These are phyloP conservation scores for Apiospora marii DNA, from an alignment of 2,329 filamentous ascomycete species.

Conservation along the genomic window DNA sequence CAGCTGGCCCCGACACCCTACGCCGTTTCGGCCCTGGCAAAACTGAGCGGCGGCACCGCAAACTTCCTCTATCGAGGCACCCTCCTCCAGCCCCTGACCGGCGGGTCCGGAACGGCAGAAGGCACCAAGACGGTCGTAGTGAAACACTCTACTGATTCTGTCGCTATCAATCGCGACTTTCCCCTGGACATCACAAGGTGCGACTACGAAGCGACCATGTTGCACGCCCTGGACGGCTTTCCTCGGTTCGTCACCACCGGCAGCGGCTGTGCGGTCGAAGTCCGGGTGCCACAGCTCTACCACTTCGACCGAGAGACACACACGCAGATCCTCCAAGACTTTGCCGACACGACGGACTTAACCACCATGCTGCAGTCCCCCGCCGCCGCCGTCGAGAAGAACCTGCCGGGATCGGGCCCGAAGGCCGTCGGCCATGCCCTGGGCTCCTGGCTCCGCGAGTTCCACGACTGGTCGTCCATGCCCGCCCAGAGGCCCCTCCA, in stretches of 20 bases:
- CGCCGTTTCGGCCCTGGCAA: conserved; percentile 44
- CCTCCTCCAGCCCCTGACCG: conserved; percentile 38
- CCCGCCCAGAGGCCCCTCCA: conserved; percentile 33
- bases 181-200: conserved; percentile 46
- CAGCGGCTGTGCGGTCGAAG: conserved; percentile 28
- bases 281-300: conserved; percentile 45
- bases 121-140: conserved; percentile 42
- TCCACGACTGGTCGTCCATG: conserved; percentile 45
- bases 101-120: background rate
- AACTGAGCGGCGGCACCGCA: conserved; percentile 48
- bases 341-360: conserved; percentile 43
- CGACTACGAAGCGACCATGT: conserved; percentile 43
- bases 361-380: conserved; percentile 41
- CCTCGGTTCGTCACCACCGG: conserved; percentile 20
- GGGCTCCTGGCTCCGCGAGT: conserved; percentile 45
- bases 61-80: conserved; percentile 52
- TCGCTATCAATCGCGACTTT: conserved; percentile 45
- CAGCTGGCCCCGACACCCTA: conserved; percentile 41
- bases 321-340: conserved; percentile 48
- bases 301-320: conserved; percentile 42
- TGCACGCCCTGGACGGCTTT: conserved; percentile 37
- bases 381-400: conserved; percentile 20
- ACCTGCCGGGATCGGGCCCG: conserved; percentile 28
- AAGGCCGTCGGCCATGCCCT: conserved; percentile 39
- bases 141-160: conserved; percentile 46